These are phyloP conservation scores for Waltiozyma solani DNA, from an alignment of 1,139 yeast genomes.

Conservation along the genomic window DNA sequence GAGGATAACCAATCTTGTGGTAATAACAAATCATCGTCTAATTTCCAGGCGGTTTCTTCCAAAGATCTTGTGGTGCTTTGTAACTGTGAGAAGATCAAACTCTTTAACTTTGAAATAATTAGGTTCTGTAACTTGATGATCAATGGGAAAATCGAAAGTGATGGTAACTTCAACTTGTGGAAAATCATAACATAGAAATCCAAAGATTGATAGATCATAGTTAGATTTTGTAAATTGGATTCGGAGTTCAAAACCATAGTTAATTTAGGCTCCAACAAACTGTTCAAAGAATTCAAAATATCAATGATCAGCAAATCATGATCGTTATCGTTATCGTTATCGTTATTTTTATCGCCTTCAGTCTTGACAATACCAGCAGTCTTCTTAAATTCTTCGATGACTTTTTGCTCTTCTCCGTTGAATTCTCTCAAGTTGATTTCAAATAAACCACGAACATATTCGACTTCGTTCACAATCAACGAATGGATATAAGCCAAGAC, in stretches of 20 bases:
- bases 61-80: constrained; percentile 29
- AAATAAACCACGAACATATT: constrained; percentile 51
- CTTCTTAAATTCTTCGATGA: constrained; percentile 10
- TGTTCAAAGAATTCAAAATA: constrained; percentile 27
- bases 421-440: constrained; percentile 23
- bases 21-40: constrained; percentile 35
- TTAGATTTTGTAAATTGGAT: constrained; percentile 41
- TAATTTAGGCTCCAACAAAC: constrained; percentile 42
- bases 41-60: constrained; percentile 12
- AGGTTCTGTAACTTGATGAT: constrained; percentile 12
- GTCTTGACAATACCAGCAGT: background rate
- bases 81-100: constrained; percentile 31
- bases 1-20: constrained; percentile 71
- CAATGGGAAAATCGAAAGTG: constrained; percentile 5
- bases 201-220: constrained; percentile 51
- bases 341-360: no score
- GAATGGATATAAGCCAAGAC: constrained; percentile 84
- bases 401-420: constrained; percentile 4
- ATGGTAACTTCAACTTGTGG: constrained; percentile 26
- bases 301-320: background rate
- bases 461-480: constrained; percentile 82
- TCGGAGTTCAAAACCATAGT: constrained; percentile 67
- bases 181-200: constrained; percentile 66
- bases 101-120: constrained; percentile 33
- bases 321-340: no score